Conservation (phyloP, 768 basidiomycete genomes). For the Auricularia heimuer region DNA sequence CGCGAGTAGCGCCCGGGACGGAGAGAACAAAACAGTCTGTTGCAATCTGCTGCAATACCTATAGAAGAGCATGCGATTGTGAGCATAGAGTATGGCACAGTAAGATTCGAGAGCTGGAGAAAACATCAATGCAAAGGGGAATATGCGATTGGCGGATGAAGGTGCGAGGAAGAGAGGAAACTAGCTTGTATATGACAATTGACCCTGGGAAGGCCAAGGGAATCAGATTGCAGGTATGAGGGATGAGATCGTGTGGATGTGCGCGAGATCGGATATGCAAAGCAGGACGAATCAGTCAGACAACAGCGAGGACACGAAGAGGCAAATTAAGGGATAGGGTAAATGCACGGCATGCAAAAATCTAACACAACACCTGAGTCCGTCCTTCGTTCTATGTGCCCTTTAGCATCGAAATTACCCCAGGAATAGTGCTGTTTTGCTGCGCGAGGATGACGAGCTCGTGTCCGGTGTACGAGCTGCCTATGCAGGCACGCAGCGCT, state of each 20-base stretch:
- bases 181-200: no score
- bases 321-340: background rate
- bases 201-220: background rate
- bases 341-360: background rate
- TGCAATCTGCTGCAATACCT: no score
- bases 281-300: no score
- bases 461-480: background rate
- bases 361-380: background rate
- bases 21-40: no score
- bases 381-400: background rate
- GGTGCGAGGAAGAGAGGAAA: no score
- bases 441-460: slow-evolving; percentile 1
- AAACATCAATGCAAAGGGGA: no score
- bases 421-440: background rate
- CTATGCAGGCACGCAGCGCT: background rate
- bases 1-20: no score
- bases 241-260: background rate
- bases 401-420: background rate
- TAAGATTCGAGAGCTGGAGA: no score
- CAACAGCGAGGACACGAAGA: background rate
- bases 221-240: background rate
- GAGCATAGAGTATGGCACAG: no score
- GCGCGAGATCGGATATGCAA: background rate
- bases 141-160: no score
- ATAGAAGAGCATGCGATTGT: no score